Base-by-base conservation (phyloP, 2,329 filamentous ascomycete species). In the Dendrostoma leiphaemia region DNA sequence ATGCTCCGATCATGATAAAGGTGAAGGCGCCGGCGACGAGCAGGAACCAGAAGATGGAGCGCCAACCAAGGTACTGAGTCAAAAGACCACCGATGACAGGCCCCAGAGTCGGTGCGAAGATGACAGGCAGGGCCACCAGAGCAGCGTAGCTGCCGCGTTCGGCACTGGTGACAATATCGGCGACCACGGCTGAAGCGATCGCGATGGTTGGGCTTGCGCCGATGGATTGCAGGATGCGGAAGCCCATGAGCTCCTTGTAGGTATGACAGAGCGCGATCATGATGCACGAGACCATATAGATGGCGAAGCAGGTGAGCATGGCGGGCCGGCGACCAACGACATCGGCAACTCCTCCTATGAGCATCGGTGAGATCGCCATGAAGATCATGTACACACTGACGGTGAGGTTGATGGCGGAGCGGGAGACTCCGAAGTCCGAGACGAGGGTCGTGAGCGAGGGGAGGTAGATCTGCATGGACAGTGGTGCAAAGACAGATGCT, bases 131-230 rank as follows among this genome's bases (percentile, higher is more conserved):
- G 17, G 72, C 74, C 23, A 74, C 80, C 60, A 76, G 75, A 40
- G 76, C 82, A 48, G 86, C 76, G 61, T 83, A 84, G 32, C 75
- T 71, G 2, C 84, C 84, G 53, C 86, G 71, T 62, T 90, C 85
- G 1, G 79, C 78, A 2, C 79, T 79, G 0, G 83, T 86, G 8
- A 81, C 74, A 6, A 88, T 72, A 62, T 90, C 87, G 0, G 82
- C 82, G 2, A 89, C 77, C 0, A 89, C 79, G 0, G 79, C 85
- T 19, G 67, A 68, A 23, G 69, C 71, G 4, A 89, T 70, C 0
- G 85, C 79, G 6, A 87, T 73, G 0, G 83, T 86, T 1, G 79
- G 79, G 54, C 78, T 81, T 43, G 77, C 83, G 0, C 84, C 83
- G 1, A 78, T 74, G 4, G 77, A 81, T 61, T 86, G 83, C 3